A percentile compares a stretch with the other conserved stretches of the same genome.
phyloP scores from a whole-genome alignment of 1,284 basidiomycete genomes.

The Puccinia horiana region DNA sequence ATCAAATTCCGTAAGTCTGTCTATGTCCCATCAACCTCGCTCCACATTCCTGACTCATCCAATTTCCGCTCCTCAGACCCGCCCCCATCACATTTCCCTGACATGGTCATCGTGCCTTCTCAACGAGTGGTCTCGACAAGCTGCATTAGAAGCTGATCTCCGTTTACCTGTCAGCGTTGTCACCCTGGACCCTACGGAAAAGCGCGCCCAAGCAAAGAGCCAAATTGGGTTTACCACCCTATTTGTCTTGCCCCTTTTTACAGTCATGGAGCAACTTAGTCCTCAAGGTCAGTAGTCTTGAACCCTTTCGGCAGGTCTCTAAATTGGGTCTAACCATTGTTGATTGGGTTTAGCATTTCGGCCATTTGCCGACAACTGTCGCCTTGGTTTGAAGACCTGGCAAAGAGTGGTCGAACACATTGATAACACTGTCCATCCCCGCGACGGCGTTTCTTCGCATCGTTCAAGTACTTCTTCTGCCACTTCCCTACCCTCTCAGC shows the following conservation, averaged over 20 bases:
- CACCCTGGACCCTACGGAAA: constrained; percentile 57
- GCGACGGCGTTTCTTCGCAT: background rate
- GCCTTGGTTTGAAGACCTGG: constrained; percentile 39
- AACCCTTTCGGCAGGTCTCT: background rate
- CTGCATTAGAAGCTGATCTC: constrained; percentile 74
- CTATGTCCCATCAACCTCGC: too few relatives aligned
- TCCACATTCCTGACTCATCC: background rate
- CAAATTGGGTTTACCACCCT: constrained; percentile 86
- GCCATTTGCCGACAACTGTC: constrained; percentile 40
- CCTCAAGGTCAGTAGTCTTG: background rate
- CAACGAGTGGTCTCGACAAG: constrained; percentile 85
- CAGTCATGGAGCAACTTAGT: constrained; percentile 63
- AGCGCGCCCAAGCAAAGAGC: constrained; percentile 71
- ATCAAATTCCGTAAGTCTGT: constrained; percentile 74
- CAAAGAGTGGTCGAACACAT: constrained; percentile 36
- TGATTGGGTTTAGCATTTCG: constrained; percentile 21
- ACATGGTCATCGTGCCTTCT: constrained; percentile 85
- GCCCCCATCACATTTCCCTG: constrained; percentile 82
- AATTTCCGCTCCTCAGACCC: constrained; percentile 65
- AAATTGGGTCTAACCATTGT: too few relatives aligned
- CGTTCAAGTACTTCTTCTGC: background rate
- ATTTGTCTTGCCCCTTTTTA: constrained; percentile 79
- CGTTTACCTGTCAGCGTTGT: constrained; percentile 72
- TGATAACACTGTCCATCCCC: background rate
- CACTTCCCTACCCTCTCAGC: background rate